A percentile compares a stretch with the other conserved stretches of the same genome.
phyloP scores from a whole-genome alignment of 306 rosid genomes.

The Luffa acutangula region DNA sequence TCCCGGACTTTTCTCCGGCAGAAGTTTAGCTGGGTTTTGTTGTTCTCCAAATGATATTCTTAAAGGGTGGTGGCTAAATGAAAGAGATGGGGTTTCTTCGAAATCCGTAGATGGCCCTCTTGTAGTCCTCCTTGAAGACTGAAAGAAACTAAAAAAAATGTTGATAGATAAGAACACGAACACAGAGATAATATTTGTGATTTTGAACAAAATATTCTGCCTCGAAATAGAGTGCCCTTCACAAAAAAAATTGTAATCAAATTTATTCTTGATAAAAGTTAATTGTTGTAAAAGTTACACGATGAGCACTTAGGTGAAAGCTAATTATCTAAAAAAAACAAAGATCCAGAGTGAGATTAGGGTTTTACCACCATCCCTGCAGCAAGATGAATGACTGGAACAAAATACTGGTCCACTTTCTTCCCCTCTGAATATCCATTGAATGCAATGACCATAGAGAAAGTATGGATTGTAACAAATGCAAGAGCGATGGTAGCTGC shows the following conservation, averaged over 20 bases:
- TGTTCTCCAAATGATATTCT: not conserved
- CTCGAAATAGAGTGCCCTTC: not conserved
- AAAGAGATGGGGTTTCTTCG: not conserved
- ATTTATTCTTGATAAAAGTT: not conserved
- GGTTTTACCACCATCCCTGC: conserved; percentile 73
- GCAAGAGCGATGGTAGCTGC: conserved; percentile 87
- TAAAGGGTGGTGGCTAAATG: not conserved
- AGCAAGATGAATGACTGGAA: conserved; percentile 60
- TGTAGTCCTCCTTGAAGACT: not conserved
- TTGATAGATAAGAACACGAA: not conserved
- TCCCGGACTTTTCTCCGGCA: not conserved
- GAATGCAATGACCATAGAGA: conserved; percentile 94
- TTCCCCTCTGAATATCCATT: conserved; percentile 79
- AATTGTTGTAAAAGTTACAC: not conserved
- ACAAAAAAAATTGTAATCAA: not conserved
- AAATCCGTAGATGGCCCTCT: not conserved
- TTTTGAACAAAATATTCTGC: not conserved
- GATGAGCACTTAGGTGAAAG: not conserved
- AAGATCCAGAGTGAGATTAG: conserved; percentile 15
- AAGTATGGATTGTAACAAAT: conserved; percentile 85
- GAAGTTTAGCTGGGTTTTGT: not conserved
- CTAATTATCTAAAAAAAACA: not conserved
- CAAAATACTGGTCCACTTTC: conserved; percentile 65
- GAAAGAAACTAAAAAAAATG: not conserved
- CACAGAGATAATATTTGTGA: not conserved